Base-by-base conservation (phyloP, 148 eudicot genomes). In the Cornus controversa region DNA sequence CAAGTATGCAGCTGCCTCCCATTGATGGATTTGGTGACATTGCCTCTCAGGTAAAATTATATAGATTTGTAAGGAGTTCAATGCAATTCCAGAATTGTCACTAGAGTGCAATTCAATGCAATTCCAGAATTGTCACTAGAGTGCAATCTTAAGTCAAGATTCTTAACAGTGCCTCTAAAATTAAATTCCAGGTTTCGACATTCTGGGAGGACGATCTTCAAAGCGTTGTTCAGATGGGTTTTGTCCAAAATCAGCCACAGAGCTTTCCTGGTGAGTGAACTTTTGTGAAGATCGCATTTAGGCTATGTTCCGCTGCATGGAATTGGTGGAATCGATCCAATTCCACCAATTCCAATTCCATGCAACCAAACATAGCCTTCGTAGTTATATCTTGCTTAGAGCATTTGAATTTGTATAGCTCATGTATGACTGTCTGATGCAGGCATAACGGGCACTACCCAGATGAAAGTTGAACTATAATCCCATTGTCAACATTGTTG, bases 161-260 rank as follows among this genome's bases (percentile, higher is more conserved):
- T n/a, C 37, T 63, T 78, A 34, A n/a, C 6, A 8, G 13, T 64
- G 57, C 4, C 64, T 11, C 28, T 29, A 4, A 6, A 40, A 36
- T 58, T n/a, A 14, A 36, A 71, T 69, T 65, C 9, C 81, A 94
- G 96, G 71, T 84, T 28, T 84, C 92, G 8, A 34, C 85, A 65
- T 83, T 88, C 40, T 90, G 93, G 94, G 97, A 87, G 62, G 90
- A 91, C 75, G 97, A 94, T 84, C 93, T 94, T 47, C 92, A 92
- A 54, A 94, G 87, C 78, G 67, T 94, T 83, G 93, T 94, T 73
- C 98, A 87, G 69, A 90, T 84, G 87, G 88, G 89, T 70, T 82
- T 72, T 47, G 77, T 72, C 28, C 81, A 79, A 78, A 88, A 85
- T 82, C 89, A 89, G 75, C 68, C 83, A 22, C 90, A 84, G 74